Base-by-base conservation (phyloP, 2,329 filamentous ascomycete species). In the Nannizzia gypsea region DNA sequence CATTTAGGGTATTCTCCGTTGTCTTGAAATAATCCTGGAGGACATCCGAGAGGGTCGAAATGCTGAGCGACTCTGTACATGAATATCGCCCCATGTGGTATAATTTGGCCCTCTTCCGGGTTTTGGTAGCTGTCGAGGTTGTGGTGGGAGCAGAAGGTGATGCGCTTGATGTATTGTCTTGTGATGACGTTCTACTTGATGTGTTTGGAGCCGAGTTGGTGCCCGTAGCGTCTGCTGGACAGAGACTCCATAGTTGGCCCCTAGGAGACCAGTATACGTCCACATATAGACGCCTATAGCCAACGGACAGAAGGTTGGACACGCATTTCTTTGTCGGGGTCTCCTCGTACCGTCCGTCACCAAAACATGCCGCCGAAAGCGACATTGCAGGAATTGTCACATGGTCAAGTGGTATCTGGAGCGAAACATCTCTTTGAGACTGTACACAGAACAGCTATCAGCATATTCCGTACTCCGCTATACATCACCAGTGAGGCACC, bases 241-340 rank as follows among this genome's bases (percentile, higher is more conserved):
- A 87, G 17, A 87, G 76, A 56, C 76, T 81, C 82, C 84, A 87
- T 44, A 75, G 67, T 34, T 70, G 71, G 28, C 78, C 75, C 31
- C 71, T 74, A 24, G 76, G 66, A 63, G 86, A 83, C 84, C 84
- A 87, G 66, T 84, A 87, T 11, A 85, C 65, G 68, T 87, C 84
- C 28, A 85, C 70, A 48, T 80, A 71, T 52, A 86, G 76, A 50
- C 80, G 76, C 42, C 78, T 76, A 65, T 83, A 85, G 3, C 82
- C 82, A n/a, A 79, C 71, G 0, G 79, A 78, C 28, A 87, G 72
- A 0, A 87, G 74, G 68, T 86, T 85, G 3, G 83, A 85, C 38
- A 87, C 72, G 70, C 84, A 87, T 68, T 74, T 77, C 40, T 74
- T 73, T 15, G 78, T 76, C 2, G 75, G 74, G 28, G 73, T 69